phyloP scores from a whole-genome alignment of 805 yeast species.

The Brettanomyces anomalus region DNA sequence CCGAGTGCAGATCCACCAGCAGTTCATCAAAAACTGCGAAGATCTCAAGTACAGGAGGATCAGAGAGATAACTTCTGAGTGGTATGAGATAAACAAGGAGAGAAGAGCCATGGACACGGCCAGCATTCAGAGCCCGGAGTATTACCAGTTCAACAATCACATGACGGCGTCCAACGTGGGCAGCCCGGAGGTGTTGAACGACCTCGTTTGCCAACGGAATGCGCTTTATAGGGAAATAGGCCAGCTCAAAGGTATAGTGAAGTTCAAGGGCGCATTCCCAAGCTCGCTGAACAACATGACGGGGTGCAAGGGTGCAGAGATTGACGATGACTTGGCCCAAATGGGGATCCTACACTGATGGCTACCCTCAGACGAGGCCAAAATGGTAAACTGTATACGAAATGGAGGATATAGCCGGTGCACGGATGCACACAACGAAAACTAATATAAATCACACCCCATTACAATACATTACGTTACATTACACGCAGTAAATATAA shows the following conservation, averaged over 20 bases:
- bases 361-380: no score
- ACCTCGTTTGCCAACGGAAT: slow-evolving; percentile 58
- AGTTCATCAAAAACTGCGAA: slow-evolving; percentile 56
- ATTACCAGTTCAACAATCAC: slow-evolving; percentile 24
- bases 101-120: slow-evolving; percentile 70
- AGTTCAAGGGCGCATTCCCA: slow-evolving; percentile 54
- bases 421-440: no score
- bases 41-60: slow-evolving; percentile 62
- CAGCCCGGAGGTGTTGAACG: slow-evolving; percentile 22
- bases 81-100: slow-evolving; percentile 91
- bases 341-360: slow-evolving; percentile 34
- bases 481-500: no score
- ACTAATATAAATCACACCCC: no score
- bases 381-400: no score
- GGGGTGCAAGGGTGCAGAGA: slow-evolving; percentile 62
- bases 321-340: slow-evolving; percentile 60
- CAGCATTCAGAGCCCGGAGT: slow-evolving; percentile 43
- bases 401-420: no score
- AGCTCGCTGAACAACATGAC: slow-evolving; percentile 62
- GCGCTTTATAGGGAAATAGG: slow-evolving; percentile 63
- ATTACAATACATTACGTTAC: no score
- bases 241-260: slow-evolving; percentile 54
- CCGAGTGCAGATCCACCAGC: slow-evolving; percentile 77
- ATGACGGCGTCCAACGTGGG: slow-evolving; percentile 18
- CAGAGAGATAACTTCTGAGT: slow-evolving; percentile 65